Base-by-base conservation (phyloP, 371 early-diverging fungal genomes). In the Phascolomyces articulosus region DNA sequence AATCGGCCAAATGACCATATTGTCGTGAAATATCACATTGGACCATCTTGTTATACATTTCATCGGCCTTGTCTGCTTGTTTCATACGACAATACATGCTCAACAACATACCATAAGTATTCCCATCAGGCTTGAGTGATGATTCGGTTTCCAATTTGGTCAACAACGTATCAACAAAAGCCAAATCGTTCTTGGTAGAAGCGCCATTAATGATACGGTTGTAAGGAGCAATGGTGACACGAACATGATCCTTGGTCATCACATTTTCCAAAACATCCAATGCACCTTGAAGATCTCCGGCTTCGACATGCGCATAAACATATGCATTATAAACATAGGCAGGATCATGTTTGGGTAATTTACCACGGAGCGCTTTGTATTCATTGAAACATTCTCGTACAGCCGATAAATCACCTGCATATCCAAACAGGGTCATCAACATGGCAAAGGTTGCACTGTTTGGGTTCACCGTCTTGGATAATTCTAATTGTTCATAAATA, bases 401-500 rank as follows among this genome's bases (percentile, higher is more conserved):
- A 62, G 79, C 79, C 8, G 29, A 47, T 3, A 82, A 41, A 60
- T 83, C 83, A 27, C 83, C 83, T 18, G 78, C 80, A 6, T 57
- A 59, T 29, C 85, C 83, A 73, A 79, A 85, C 55, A 82, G 21
- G 9, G 67, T 58, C 61, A 85, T 76, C 9, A 85, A 64, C 21
- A 72, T 71, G 24, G 78, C 73, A 69, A 79, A 85, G 0, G 85
- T 85, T 9, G 34, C 57, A 11, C 73, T 59, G 28, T 81, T 71
- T 4, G 81, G 78, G 9, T 69, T 62, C 4, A 69, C 76, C 18
- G 72, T 67, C 21, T 64, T 68, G 27, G 72, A 65, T 28, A 63
- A 64, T 31, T 83, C 82, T n/a, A 85, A 61, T 18, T 82, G 80
- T 34, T 82, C 77, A 55, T 74, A 80, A n/a, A 85, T 76, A 51